These are phyloP conservation scores for Geranium incanum DNA, from an alignment of 441 rosid genomes.

Conservation along the genomic window DNA sequence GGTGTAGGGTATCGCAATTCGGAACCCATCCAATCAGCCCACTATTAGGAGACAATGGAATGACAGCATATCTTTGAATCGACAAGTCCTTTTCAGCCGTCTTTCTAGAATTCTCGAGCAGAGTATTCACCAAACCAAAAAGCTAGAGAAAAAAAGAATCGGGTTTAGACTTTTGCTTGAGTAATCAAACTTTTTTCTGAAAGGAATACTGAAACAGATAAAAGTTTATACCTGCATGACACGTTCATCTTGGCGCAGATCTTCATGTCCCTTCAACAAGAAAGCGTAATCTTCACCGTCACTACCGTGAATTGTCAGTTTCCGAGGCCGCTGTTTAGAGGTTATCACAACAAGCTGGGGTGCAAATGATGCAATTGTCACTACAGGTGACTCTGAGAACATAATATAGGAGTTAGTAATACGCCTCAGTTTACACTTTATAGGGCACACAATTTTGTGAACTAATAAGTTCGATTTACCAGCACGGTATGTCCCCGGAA, in stretches of 20 bases:
- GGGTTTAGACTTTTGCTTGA: conserved; percentile 8
- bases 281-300: conserved; percentile 93
- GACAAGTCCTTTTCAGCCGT: conserved; percentile 89
- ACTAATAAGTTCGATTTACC: conserved; percentile 38
- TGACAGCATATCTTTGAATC: conserved; percentile 82
- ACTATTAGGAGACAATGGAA: conserved; percentile 95
- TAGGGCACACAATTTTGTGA: conserved; percentile 10
- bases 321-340: conserved; percentile 95
- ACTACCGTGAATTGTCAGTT: conserved; percentile 91
- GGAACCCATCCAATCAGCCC: conserved; percentile 99
- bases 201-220: neutral
- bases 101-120: conserved; percentile 83
- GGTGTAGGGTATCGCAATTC: conserved; percentile 90
- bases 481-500: conserved; percentile 95
- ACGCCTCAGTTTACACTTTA: conserved; percentile 10
- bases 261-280: conserved; percentile 97
- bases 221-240: conserved; percentile 81
- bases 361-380: conserved; percentile 86
- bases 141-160: conserved; percentile 46
- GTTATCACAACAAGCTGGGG: conserved; percentile 87
- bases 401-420: neutral
- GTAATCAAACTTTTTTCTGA: neutral
- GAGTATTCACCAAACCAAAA: conserved; percentile 92
- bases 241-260: conserved; percentile 98
- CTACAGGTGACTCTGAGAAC: conserved; percentile 69